phyloP scores from a whole-genome alignment of 2,329 filamentous ascomycete species.

The Trichophyton verrucosum region DNA sequence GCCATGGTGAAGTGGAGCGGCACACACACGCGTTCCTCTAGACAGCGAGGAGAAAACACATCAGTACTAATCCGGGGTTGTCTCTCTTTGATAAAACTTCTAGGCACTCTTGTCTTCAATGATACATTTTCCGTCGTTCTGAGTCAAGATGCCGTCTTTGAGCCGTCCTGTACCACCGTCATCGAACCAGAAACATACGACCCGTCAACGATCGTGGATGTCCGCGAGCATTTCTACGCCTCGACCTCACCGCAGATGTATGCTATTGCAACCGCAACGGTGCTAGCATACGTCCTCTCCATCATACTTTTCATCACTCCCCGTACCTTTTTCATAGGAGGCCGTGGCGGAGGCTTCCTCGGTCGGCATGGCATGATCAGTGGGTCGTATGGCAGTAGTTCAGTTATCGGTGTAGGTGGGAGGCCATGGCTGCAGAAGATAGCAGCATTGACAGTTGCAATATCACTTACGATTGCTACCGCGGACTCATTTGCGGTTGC shows the following conservation, averaged over 20 bases:
- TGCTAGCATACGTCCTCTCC: slow-evolving; percentile 81
- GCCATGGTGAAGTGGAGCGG: neutral
- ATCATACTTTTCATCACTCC: slow-evolving; percentile 91
- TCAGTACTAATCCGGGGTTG: neutral
- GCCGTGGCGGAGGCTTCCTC: slow-evolving; percentile 51
- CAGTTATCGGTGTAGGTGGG: slow-evolving; percentile 73
- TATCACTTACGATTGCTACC: slow-evolving; percentile 87
- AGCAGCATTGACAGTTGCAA: slow-evolving; percentile 50
- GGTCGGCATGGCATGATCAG: slow-evolving; percentile 75
- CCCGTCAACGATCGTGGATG: slow-evolving; percentile 48
- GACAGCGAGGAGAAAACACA: neutral
- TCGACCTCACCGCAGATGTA: slow-evolving; percentile 90
- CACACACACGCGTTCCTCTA: neutral
- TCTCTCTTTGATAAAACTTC: neutral
- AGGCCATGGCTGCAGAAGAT: slow-evolving; percentile 84
- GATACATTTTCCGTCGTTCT: slow-evolving; percentile 33
- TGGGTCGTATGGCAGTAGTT: slow-evolving; percentile 54
- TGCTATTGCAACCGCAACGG: slow-evolving; percentile 78
- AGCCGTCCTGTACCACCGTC: slow-evolving; percentile 33
- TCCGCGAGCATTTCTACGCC: slow-evolving; percentile 80
- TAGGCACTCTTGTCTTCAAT: slow-evolving; percentile 33
- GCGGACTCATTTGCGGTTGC: slow-evolving; percentile 82
- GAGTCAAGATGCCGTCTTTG: slow-evolving; percentile 38
- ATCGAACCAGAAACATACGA: slow-evolving; percentile 19
- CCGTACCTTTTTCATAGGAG: slow-evolving; percentile 81